These are phyloP conservation scores for Aspergillus ibericus DNA, from an alignment of 2,329 filamentous ascomycete genomes.

Conservation along the genomic window DNA sequence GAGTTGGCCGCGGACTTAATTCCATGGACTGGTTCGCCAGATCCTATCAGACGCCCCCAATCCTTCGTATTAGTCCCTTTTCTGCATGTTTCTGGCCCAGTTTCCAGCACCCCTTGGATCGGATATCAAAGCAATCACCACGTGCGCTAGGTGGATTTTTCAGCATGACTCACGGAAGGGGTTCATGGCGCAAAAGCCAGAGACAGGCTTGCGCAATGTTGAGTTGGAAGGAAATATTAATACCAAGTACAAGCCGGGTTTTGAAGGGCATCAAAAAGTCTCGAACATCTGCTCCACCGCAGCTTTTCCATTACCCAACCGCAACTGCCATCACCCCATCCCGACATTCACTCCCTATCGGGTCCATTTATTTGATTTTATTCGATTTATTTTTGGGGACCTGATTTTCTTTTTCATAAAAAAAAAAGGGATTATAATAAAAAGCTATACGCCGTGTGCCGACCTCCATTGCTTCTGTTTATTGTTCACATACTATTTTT, in stretches of 20 bases:
- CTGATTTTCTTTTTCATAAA: neutral
- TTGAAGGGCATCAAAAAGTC: neutral
- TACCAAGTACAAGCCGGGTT: neutral
- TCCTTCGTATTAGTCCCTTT: neutral
- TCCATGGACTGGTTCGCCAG: neutral
- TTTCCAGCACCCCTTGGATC: neutral
- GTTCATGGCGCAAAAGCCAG: neutral
- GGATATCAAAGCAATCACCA: constrained; percentile 1
- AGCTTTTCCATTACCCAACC: constrained; percentile 19
- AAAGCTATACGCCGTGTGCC: neutral
- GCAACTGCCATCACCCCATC: constrained; percentile 17
- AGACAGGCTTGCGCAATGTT: neutral
- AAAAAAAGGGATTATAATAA: neutral
- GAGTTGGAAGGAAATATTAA: neutral
- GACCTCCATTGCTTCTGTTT: neutral
- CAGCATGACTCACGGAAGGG: constrained; percentile 3
- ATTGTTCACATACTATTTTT: neutral
- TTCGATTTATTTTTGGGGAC: neutral
- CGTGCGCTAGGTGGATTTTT: neutral
- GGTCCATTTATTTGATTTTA: neutral
- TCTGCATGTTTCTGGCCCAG: neutral
- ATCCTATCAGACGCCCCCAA: neutral
- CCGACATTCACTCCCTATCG: constrained; percentile 12
- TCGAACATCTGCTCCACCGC: neutral
- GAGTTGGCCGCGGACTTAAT: neutral